A percentile compares a stretch with the other conserved stretches of the same genome.
Evolutionary conservation across 1,284 basidiomycete species (phyloP).

Genomic region (Ustilago loliicola): DNA sequence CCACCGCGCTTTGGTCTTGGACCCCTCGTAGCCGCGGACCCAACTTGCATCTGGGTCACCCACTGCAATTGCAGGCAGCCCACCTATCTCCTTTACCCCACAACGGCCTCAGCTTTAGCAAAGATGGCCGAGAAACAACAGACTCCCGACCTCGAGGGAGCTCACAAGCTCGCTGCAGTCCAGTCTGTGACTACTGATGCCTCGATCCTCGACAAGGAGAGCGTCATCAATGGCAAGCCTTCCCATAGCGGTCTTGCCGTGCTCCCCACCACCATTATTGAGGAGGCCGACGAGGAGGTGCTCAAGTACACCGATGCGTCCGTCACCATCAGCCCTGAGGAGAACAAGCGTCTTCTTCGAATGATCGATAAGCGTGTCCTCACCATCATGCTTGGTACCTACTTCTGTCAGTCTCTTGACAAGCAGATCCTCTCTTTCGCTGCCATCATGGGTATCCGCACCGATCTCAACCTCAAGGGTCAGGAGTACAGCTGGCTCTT

Average conservation of each 20-base stretch:
- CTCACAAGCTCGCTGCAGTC: constrained; percentile 39
- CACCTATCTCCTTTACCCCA: background rate
- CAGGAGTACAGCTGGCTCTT: constrained; percentile 64
- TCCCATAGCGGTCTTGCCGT: constrained; percentile 25
- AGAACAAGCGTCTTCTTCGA: constrained; percentile 67
- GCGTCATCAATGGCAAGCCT: constrained; percentile 35
- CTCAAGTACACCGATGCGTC: constrained; percentile 39
- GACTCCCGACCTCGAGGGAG: constrained; percentile 35
- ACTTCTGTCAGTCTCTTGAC: constrained; percentile 75
- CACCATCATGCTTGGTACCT: constrained; percentile 75
- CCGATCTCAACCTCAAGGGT: constrained; percentile 60
- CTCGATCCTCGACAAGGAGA: constrained; percentile 43
- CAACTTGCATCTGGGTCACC: background rate
- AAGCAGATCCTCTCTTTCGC: constrained; percentile 75
- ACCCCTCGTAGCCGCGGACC: background rate
- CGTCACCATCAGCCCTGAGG: constrained; percentile 45
- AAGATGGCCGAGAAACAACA: constrained; percentile 40
- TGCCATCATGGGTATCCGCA: constrained; percentile 75
- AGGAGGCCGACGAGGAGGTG: constrained; percentile 50
- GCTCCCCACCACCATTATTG: constrained; percentile 43
- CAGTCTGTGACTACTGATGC: constrained; percentile 44
- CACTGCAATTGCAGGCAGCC: background rate
- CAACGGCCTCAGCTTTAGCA: background rate
- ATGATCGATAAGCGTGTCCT: constrained; percentile 75
- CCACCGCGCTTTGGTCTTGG: background rate